A percentile compares a stretch with the other conserved stretches of the same genome.
These are phyloP conservation scores for Trichoderma polysporum DNA, from an alignment of 2,329 filamentous ascomycete species.

Conservation along the genomic window DNA sequence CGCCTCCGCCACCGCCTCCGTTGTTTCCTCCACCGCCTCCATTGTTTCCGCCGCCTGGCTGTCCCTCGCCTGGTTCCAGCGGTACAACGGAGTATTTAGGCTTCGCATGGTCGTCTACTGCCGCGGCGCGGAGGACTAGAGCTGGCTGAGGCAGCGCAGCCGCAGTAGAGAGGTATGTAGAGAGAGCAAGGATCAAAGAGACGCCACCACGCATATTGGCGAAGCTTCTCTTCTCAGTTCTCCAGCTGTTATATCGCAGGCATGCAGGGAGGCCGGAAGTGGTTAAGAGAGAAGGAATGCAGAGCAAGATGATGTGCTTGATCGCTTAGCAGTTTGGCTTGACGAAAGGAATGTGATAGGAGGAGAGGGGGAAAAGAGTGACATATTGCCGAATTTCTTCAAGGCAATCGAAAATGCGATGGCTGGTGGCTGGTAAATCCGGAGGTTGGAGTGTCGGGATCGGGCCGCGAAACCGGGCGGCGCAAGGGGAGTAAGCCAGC, in stretches of 20 bases:
- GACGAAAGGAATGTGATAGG: slow-evolving; percentile 13
- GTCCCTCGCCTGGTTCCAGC: slow-evolving; percentile 33
- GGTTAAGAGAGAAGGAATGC: slow-evolving; percentile 3
- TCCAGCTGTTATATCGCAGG: neutral
- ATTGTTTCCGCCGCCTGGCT: slow-evolving; percentile 23
- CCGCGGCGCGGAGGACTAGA: slow-evolving; percentile 27
- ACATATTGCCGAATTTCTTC: slow-evolving; percentile 5
- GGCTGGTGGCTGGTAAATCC: slow-evolving; percentile 23
- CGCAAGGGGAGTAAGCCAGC: neutral
- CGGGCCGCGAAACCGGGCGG: slow-evolving; percentile 18
- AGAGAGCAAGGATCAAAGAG: slow-evolving; percentile 33
- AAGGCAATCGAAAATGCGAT: slow-evolving; percentile 14
- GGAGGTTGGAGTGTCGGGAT: slow-evolving; percentile 22
- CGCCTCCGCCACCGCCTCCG: slow-evolving; percentile 18
- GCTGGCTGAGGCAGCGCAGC: slow-evolving; percentile 32
- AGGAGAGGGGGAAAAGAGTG: slow-evolving; percentile 9
- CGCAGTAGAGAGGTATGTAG: slow-evolving; percentile 29
- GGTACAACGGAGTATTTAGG: slow-evolving; percentile 42
- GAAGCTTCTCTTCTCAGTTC: slow-evolving; percentile 22
- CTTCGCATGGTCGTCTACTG: slow-evolving; percentile 23
- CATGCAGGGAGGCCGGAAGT: slow-evolving; percentile 11
- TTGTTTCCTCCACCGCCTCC: slow-evolving; percentile 20
- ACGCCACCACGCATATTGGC: slow-evolving; percentile 35
- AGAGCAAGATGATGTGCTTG: slow-evolving; percentile 1
- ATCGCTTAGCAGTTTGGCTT: slow-evolving; percentile 6